Percentiles rank a stretch among this genome's conserved stretches.
Evolutionary conservation across 176 grass and related monocot genomes (phyloP).

Genomic region (Canna indica): DNA sequence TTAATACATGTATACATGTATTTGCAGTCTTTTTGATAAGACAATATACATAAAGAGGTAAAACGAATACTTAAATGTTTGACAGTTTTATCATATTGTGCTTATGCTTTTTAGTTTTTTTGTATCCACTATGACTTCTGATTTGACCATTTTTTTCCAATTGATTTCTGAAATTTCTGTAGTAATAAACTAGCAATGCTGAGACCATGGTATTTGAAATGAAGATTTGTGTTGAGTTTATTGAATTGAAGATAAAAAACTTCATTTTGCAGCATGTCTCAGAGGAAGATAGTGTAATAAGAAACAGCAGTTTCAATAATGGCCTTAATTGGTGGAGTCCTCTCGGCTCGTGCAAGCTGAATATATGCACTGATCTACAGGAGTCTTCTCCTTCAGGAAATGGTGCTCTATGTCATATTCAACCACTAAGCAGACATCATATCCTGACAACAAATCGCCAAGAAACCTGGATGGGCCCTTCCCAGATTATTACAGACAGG

Average conservation of each 20-base stretch:
- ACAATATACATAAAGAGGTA: no score
- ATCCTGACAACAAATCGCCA: conserved; percentile 54
- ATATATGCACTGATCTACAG: conserved; percentile 41
- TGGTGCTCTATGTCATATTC: conserved; percentile 16
- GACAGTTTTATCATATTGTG: neutral
- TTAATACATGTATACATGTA: no score
- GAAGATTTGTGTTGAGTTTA: neutral
- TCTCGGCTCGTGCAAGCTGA: conserved; percentile 75
- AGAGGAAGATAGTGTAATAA: conserved; percentile 57
- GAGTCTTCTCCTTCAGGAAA: conserved; percentile 38
- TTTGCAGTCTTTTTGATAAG: no score
- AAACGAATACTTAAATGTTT: neutral
- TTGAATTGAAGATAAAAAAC: no score
- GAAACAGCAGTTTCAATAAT: conserved; percentile 39
- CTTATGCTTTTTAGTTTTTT: neutral
- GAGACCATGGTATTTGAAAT: neutral
- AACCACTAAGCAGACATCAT: conserved; percentile 41
- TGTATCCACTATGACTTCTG: neutral
- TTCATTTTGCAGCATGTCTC: conserved; percentile 49
- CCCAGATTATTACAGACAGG: conserved; percentile 78
- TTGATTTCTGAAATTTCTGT: neutral
- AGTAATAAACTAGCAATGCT: neutral
- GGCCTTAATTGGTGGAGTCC: conserved; percentile 70
- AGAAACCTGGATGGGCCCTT: conserved; percentile 94
- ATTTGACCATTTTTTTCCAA: neutral